Evolutionary conservation across 1,284 basidiomycete species (phyloP), one percentile per base, ranked within the genome.

Genomic region (Neolentinus lepideus): DNA sequence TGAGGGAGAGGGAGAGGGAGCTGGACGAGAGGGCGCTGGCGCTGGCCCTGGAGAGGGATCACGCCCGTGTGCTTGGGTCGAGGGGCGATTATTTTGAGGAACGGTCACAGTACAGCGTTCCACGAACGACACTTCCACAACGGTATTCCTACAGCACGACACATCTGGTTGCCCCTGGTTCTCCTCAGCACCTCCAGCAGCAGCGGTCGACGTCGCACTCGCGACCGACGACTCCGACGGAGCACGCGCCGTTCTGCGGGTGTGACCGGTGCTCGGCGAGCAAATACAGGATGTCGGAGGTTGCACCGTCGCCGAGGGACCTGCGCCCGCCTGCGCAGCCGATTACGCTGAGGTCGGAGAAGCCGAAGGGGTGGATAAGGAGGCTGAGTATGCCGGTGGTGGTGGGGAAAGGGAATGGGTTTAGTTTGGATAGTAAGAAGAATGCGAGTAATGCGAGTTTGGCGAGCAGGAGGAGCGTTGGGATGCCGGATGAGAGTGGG

Each of bases 361-460:
- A 84, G 60, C 76, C 81, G 9, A 85, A 79, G 61, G 79, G 84
- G 0, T 90, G 88, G 88, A 87, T 90, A 59, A 71, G 85, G 36
- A 73, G 88, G 55, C 66, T 90, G 57, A 90, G 88, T 62, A 88
- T 90, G 85, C 87, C 88, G 1, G 79, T 79, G 16, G 38, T 43
- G 38, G 38, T 43, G 12, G 38, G 38, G 21, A 76, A 75, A 1
- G 72, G 74, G 21, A 76, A 75, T 54, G 76, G 81, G 21, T 82
- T 86, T 62, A 76, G 74, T 3, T 61, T 64, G 12, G 70, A 71
- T 33, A 66, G 67, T 51, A 71, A 69, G 67, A 72, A 69, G 62
- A 43, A 55, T 14, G 33, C 61, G 61, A 55, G 52, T 24, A n/a
- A 3, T 11, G 33, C 38, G 19, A 53, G 33, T 26, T 19, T 53